Conservation (phyloP, 805 yeast genomes). For the Wickerhamiella kazuoi region DNA sequence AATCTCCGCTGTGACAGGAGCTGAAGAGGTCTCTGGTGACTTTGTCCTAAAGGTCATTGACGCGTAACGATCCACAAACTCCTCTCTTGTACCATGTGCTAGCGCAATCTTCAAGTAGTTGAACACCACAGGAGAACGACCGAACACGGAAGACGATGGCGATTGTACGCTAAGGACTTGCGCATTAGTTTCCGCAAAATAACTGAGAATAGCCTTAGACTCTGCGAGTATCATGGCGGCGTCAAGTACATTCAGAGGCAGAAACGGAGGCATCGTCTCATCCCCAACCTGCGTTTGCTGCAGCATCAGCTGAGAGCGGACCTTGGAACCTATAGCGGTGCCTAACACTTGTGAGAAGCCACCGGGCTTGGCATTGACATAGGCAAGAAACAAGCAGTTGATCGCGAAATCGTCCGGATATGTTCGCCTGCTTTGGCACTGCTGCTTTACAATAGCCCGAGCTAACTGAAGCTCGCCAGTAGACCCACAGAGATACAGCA, state of each 20-base stretch:
- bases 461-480: slow-evolving; percentile 64
- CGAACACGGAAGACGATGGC: slow-evolving; percentile 23
- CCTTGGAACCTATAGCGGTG: slow-evolving; percentile 14
- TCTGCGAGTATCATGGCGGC: slow-evolving; percentile 41
- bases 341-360: slow-evolving; percentile 15
- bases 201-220: slow-evolving; percentile 59
- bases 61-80: slow-evolving; percentile 23
- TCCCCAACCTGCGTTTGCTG: slow-evolving; percentile 3
- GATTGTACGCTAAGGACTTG: slow-evolving; percentile 24
- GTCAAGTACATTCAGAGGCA: slow-evolving; percentile 36
- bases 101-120: slow-evolving; percentile 34
- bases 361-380: slow-evolving; percentile 17
- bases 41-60: slow-evolving; percentile 10
- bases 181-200: slow-evolving; percentile 29
- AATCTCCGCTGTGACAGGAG: not conserved
- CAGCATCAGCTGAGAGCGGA: slow-evolving; percentile 15
- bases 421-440: slow-evolving; percentile 14
- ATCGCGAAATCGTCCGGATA: slow-evolving; percentile 18
- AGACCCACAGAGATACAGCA: slow-evolving; percentile 58
- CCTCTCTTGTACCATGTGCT: slow-evolving; percentile 21
- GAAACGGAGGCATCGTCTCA: slow-evolving; percentile 39
- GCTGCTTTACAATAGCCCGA: slow-evolving; percentile 32
- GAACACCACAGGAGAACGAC: slow-evolving; percentile 6
- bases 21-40: not conserved
- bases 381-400: slow-evolving; percentile 20